Evolutionary conservation across 331 rosid genomes (phyloP).

Genomic region (Malus hybrid): DNA sequence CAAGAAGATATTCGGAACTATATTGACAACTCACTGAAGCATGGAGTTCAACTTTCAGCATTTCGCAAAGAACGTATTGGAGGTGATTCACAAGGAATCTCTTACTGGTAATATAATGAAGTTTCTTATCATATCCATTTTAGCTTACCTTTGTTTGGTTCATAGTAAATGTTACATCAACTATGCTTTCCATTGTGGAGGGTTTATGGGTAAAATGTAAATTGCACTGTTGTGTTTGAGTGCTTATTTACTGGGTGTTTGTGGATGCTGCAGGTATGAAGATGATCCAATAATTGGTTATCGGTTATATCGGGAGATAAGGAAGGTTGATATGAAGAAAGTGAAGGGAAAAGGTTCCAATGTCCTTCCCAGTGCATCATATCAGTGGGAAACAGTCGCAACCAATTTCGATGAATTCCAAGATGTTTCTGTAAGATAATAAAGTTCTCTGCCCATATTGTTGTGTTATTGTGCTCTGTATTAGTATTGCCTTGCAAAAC

Average conservation of each 20-base stretch:
- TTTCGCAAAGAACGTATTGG: conserved; percentile 96
- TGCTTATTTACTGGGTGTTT: conserved; percentile 24
- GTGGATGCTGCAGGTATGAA: conserved; percentile 79
- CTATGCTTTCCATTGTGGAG: neutral
- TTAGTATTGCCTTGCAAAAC: neutral
- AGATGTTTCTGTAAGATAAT: conserved; percentile 85
- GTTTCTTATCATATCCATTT: neutral
- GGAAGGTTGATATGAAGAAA: conserved; percentile 81
- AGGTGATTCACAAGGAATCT: conserved; percentile 88
- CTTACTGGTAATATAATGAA: conserved; percentile 70
- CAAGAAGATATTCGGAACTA: conserved; percentile 93
- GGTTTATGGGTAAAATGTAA: neutral
- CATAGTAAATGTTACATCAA: neutral
- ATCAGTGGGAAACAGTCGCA: conserved; percentile 94
- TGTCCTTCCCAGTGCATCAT: conserved; percentile 61
- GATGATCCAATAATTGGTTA: conserved; percentile 86
- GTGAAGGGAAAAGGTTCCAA: conserved; percentile 85
- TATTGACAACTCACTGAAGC: conserved; percentile 86
- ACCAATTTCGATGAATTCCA: conserved; percentile 95
- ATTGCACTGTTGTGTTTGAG: neutral
- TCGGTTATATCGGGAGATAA: conserved; percentile 80
- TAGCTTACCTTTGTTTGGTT: neutral
- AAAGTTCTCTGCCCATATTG: conserved; percentile 11
- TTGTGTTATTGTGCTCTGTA: neutral
- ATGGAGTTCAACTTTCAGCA: conserved; percentile 72